Evolutionary conservation across 345 rosid genomes (phyloP).

Genomic region (Pistacia vera): DNA sequence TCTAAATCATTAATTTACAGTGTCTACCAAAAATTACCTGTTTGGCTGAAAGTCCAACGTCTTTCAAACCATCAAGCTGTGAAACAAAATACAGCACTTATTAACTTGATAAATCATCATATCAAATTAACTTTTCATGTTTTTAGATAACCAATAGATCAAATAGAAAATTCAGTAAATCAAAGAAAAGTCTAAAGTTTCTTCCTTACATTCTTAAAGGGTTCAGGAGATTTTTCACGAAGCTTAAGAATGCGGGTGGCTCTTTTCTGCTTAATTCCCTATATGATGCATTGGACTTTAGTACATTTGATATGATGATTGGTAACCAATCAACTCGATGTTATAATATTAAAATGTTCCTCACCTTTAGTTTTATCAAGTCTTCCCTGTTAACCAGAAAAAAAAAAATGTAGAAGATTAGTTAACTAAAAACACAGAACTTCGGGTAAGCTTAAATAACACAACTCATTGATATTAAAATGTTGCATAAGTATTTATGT

Average conservation of each 20-base stretch:
- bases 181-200: neutral
- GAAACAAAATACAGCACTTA: neutral
- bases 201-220: conserved; percentile 59
- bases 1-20: neutral
- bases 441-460: too few relatives aligned
- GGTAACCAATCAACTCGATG: neutral
- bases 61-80: conserved; percentile 73
- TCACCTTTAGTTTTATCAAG: conserved; percentile 74
- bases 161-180: neutral
- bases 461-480: too few relatives aligned
- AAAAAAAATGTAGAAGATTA: neutral
- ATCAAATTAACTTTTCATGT: neutral
- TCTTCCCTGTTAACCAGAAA: conserved; percentile 52
- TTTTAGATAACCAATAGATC: too few relatives aligned
- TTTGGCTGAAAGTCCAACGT: conserved; percentile 71
- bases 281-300: conserved; percentile 3
- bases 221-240: conserved; percentile 63
- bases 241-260: conserved; percentile 66
- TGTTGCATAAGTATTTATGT: too few relatives aligned
- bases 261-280: conserved; percentile 92
- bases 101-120: neutral
- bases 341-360: conserved; percentile 10
- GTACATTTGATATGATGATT: neutral
- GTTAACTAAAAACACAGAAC: neutral
- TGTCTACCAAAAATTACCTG: conserved; percentile 48